These are phyloP conservation scores for Ulota crispa DNA, from an alignment of 225 moss, liverwort and hornwort species.

Conservation along the genomic window DNA sequence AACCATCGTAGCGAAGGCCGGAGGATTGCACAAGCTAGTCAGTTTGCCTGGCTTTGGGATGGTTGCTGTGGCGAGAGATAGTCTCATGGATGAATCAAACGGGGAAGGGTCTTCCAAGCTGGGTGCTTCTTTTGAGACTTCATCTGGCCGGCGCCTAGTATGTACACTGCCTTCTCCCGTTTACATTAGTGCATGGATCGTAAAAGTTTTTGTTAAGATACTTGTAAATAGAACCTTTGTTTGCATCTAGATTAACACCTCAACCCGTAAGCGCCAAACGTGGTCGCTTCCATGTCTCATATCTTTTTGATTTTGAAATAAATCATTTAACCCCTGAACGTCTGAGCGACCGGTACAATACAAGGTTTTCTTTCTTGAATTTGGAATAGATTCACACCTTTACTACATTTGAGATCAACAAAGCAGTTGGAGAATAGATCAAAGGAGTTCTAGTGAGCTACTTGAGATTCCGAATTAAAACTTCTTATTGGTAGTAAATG, in stretches of 20 bases:
- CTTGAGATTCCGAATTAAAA: no score
- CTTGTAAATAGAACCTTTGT: not conserved
- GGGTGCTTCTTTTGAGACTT: conserved; percentile 95
- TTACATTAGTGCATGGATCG: not conserved
- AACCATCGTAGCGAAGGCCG: conserved; percentile 55
- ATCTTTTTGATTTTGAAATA: not conserved
- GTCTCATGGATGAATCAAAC: conserved; percentile 68
- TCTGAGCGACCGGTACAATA: no score
- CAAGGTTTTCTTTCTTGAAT: no score
- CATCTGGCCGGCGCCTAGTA: conserved; percentile 86
- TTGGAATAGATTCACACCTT: no score
- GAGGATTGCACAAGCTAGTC: conserved; percentile 76
- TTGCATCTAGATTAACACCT: not conserved
- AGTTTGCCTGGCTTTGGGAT: conserved; percentile 62
- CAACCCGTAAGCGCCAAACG: not conserved
- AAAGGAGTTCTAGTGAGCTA: no score
- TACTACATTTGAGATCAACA: no score
- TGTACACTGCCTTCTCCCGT: conserved; percentile 8
- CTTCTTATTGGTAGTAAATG: no score
- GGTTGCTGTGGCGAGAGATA: conserved; percentile 78
- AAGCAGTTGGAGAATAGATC: no score
- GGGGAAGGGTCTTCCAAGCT: conserved; percentile 71
- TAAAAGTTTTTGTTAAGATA: not conserved
- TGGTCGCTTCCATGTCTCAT: not conserved
- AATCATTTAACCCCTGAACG: no score